Percentiles rank a stretch among this genome's conserved stretches.
Evolutionary conservation across 2,329 filamentous ascomycete genomes (phyloP).

Genomic region (Trichoderma aggressivum): DNA sequence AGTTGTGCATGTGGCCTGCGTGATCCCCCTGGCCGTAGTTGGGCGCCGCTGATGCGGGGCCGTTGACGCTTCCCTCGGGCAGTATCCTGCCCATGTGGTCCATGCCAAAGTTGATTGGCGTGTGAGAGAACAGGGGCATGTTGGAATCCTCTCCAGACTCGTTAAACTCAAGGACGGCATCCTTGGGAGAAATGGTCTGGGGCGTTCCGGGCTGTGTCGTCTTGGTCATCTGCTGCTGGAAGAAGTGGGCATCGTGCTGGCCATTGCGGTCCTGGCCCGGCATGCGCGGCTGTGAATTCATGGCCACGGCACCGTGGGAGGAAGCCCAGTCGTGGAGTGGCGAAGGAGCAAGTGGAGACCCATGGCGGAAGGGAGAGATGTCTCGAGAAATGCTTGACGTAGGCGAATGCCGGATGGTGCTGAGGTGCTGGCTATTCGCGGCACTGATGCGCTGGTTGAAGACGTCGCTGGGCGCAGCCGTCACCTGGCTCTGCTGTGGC

Average conservation of each 20-base stretch:
- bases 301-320: conserved; percentile 26
- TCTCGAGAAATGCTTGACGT: conserved; percentile 47
- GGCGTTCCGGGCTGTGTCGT: conserved; percentile 49
- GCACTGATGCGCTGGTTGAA: conserved; percentile 76
- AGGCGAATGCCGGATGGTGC: conserved; percentile 50
- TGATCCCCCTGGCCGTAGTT: conserved; percentile 19
- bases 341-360: conserved; percentile 71
- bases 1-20: conserved; percentile 24
- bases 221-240: conserved; percentile 41
- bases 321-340: conserved; percentile 42
- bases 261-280: conserved; percentile 52
- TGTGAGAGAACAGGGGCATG: conserved; percentile 69
- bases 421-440: conserved; percentile 70
- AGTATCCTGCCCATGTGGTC: conserved; percentile 39
- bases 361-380: conserved; percentile 40
- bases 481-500: conserved; percentile 43
- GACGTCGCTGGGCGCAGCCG: conserved; percentile 54
- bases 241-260: conserved; percentile 52
- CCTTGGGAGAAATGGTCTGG: conserved; percentile 94
- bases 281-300: conserved; percentile 56
- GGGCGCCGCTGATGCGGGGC: conserved; percentile 1
- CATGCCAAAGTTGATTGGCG: conserved; percentile 46
- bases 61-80: conserved; percentile 22
- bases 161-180: conserved; percentile 81
- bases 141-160: conserved; percentile 64